Conservation (phyloP, 148 eudicot species). For the Amaranthus palmeri region DNA sequence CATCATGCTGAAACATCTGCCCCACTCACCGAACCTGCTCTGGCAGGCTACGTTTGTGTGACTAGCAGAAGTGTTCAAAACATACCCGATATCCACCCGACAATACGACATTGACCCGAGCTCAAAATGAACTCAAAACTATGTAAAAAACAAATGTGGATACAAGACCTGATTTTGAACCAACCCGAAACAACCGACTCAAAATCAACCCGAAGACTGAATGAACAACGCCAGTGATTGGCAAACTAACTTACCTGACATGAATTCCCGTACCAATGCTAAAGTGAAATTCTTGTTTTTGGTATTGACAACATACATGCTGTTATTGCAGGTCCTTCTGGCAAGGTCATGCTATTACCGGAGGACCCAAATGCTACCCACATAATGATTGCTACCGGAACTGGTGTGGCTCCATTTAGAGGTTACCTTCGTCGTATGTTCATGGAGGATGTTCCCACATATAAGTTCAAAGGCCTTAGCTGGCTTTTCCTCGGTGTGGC, state of each 20-base stretch:
- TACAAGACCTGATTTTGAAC: too few relatives aligned
- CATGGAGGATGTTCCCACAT: slow-evolving; percentile 77
- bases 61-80: too few relatives aligned
- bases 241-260: neutral
- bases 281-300: neutral
- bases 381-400: slow-evolving; percentile 97
- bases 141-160: too few relatives aligned
- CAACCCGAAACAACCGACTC: too few relatives aligned
- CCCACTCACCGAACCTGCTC: too few relatives aligned
- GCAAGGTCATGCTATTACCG: slow-evolving; percentile 90
- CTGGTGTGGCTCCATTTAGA: slow-evolving; percentile 89
- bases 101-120: too few relatives aligned
- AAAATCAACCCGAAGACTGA: too few relatives aligned
- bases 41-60: too few relatives aligned
- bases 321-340: slow-evolving; percentile 72
- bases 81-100: too few relatives aligned
- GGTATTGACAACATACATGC: neutral
- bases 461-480: slow-evolving; percentile 76
- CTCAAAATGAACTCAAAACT: too few relatives aligned
- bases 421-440: slow-evolving; percentile 96
- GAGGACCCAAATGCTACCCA: slow-evolving; percentile 85
- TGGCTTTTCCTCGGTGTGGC: slow-evolving; percentile 98
- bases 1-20: too few relatives aligned
- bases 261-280: neutral
- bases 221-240: too few relatives aligned